Evolutionary conservation across 768 basidiomycete species (phyloP).

Genomic region (Xerocomus spinulosus): DNA sequence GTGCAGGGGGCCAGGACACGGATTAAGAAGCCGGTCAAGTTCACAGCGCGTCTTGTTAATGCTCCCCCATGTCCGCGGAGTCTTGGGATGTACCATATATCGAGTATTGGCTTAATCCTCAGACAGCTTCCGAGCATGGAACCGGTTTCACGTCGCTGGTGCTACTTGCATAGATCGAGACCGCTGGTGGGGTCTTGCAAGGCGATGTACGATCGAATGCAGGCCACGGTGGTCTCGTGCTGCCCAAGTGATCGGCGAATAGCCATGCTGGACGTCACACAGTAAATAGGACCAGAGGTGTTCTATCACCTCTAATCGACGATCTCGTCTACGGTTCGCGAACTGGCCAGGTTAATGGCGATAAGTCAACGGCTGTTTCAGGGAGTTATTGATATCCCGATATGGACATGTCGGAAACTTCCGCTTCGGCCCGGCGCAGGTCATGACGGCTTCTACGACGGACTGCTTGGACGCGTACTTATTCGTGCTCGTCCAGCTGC

Average conservation of each 20-base stretch:
- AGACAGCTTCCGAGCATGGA: slow-evolving; percentile 12
- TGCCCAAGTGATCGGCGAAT: slow-evolving; percentile 20
- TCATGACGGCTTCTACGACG: slow-evolving; percentile 13
- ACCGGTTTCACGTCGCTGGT: slow-evolving; percentile 1
- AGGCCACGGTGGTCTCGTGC: not conserved
- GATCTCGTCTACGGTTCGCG: slow-evolving; percentile 12
- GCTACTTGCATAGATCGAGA: slow-evolving; percentile 1
- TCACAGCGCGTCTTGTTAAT: slow-evolving; percentile 10
- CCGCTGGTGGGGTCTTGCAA: not conserved
- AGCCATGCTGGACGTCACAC: slow-evolving; percentile 5
- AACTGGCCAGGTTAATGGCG: slow-evolving; percentile 5
- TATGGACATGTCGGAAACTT: slow-evolving; percentile 23
- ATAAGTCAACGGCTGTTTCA: slow-evolving; percentile 25
- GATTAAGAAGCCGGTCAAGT: slow-evolving; percentile 12
- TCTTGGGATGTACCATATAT: not conserved
- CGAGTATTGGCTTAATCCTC: not conserved
- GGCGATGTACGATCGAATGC: slow-evolving; percentile 10
- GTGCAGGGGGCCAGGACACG: slow-evolving; percentile 8
- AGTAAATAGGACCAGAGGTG: slow-evolving; percentile 5
- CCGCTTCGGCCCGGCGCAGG: slow-evolving; percentile 27
- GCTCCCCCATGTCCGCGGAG: slow-evolving; percentile 27
- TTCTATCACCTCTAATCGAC: slow-evolving; percentile 24
- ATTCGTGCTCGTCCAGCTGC: slow-evolving; percentile 15
- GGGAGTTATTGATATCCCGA: slow-evolving; percentile 25
- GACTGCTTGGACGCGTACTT: slow-evolving; percentile 29